Evolutionary conservation across 192 early-diverging fungal species (phyloP).

Genomic region (Funneliformis mosseae): DNA sequence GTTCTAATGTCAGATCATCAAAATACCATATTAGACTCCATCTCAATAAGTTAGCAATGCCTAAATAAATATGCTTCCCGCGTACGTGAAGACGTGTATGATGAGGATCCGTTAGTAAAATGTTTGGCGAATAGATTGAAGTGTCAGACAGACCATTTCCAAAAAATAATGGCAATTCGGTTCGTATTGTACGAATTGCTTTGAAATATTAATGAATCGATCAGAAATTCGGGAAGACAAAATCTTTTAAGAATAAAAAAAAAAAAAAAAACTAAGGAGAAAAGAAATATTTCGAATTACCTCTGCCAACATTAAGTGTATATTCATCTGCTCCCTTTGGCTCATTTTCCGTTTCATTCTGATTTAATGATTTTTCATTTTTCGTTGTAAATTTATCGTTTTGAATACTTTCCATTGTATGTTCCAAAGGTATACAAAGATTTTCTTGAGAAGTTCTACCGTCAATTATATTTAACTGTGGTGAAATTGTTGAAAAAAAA

Average conservation of each 20-base stretch:
- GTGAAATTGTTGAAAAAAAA: not conserved
- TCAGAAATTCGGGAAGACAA: not conserved
- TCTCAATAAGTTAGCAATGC: constrained; percentile 52
- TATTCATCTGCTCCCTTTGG: constrained; percentile 9
- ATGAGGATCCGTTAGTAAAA: constrained; percentile 56
- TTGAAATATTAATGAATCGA: not conserved
- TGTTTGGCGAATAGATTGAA: constrained; percentile 51
- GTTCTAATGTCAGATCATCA: constrained; percentile 51
- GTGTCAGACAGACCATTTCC: constrained; percentile 46
- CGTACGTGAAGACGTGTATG: constrained; percentile 54
- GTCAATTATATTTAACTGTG: not conserved
- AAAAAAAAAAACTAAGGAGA: not conserved
- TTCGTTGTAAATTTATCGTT: not conserved
- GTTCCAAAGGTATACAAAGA: not conserved
- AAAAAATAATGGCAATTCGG: constrained; percentile 57
- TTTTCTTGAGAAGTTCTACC: not conserved
- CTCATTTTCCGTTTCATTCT: not conserved
- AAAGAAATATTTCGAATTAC: not conserved
- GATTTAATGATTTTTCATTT: not conserved
- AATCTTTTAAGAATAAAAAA: too few species aligned
- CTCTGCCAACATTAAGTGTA: constrained; percentile 20
- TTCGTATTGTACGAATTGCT: constrained; percentile 55
- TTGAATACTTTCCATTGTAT: not conserved
- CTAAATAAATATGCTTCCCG: constrained; percentile 52
- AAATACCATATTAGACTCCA: constrained; percentile 61